Percentiles rank a stretch among this genome's conserved stretches.
phyloP scores from a whole-genome alignment of 805 yeast genomes.

The Ogataea thermomethanolica region DNA sequence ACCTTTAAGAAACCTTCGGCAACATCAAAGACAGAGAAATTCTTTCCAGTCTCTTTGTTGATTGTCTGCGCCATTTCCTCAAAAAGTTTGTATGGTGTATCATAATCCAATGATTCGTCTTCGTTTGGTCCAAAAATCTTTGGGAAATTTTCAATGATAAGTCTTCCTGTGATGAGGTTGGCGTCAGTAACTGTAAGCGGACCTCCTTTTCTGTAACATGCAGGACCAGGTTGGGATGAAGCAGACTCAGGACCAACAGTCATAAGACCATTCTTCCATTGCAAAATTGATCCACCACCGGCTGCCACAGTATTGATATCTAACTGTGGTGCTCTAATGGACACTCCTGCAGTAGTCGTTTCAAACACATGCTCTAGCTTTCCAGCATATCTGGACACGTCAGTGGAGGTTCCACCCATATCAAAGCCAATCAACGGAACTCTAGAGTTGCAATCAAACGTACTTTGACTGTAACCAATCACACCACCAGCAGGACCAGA shows the following conservation, averaged over 20 bases:
- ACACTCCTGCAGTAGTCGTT: conserved; percentile 75
- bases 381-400: conserved; percentile 67
- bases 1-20: conserved; percentile 80
- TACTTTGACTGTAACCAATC: conserved; percentile 83
- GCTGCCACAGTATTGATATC: conserved; percentile 83
- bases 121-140: conserved; percentile 81
- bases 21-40: conserved; percentile 57
- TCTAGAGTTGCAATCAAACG: conserved; percentile 47
- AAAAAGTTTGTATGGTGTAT: conserved; percentile 49
- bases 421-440: conserved; percentile 76
- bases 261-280: conserved; percentile 68
- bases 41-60: conserved; percentile 44
- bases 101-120: conserved; percentile 61
- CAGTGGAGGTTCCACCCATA: conserved; percentile 90
- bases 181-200: conserved; percentile 87
- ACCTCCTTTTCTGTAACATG: conserved; percentile 81
- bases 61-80: conserved; percentile 50
- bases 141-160: conserved; percentile 72
- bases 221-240: conserved; percentile 86
- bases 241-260: conserved; percentile 90
- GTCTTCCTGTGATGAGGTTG: conserved; percentile 65
- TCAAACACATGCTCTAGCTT: conserved; percentile 74
- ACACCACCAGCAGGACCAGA: conserved; percentile 99
- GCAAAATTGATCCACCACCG: conserved; percentile 72
- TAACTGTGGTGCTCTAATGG: conserved; percentile 77